Evolutionary conservation across 2,329 filamentous ascomycete species (phyloP), one percentile per base, ranked within the genome.

Genomic region (Pseudogymnoascus pannorum): DNA sequence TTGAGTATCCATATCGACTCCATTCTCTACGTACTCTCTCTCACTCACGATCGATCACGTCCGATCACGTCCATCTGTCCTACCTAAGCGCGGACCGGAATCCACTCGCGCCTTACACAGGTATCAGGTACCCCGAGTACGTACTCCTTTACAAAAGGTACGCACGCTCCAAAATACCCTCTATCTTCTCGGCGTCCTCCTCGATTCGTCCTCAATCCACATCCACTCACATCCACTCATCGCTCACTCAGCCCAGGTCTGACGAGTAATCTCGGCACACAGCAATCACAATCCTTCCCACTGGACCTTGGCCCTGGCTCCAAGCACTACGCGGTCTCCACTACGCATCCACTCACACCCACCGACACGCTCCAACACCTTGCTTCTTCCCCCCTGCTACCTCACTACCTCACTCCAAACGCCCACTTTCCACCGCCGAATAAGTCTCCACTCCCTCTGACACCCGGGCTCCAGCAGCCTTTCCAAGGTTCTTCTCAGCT

Each of bases 401-500:
- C 40, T 44, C 40, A 22, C 40, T 44, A 44, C 40, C 40, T 44
- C 40, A 22, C 40, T 24, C 40, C 40, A 44, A 44, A 44, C 40
- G 40, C 40, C 40, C 40, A 44, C 40, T 44, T 44, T 44, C 40
- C 40, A 44, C 40, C 40, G 2, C 40, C 40, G 40, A 44, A 44
- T 5, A 44, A 44, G 40, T 44, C 40, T 44, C 40, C 40, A 44
- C 40, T 44, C 40, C 40, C 40, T 44, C 40, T 44, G 20, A 24
- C 40, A 44, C 40, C 40, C 40, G 40, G 20, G 40, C 40, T 44
- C 40, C 40, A 44, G 20, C 40, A 24, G 20, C 40, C 40, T 2
- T 44, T 44, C 40, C 40, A 44, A 44, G 40, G 40, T 44, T 44
- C 40, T 44, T 44, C 40, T 44, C 40, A 44, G 20, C 40, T 44